phyloP scores from a whole-genome alignment of 2,329 filamentous ascomycete species.

The Aspergillus piperis region DNA sequence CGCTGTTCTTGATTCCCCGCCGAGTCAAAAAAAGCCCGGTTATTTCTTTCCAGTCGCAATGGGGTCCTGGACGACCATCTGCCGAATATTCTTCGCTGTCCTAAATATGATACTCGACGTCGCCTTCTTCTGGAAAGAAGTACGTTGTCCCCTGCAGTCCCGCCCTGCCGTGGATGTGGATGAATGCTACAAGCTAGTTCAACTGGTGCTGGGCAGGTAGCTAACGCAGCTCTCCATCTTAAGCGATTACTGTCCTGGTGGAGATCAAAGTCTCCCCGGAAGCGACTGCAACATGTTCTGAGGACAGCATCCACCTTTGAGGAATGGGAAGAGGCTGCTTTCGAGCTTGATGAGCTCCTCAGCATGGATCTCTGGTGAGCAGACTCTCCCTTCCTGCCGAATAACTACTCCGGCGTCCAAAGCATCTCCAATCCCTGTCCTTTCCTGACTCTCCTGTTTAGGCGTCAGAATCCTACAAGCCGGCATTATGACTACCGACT shows the following conservation, averaged over 20 bases:
- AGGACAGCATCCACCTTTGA: slow-evolving; percentile 71
- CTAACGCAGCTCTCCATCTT: slow-evolving; percentile 5
- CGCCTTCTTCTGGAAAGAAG: slow-evolving; percentile 63
- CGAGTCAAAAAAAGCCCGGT: neutral
- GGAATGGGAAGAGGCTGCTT: slow-evolving; percentile 83
- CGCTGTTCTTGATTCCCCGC: neutral
- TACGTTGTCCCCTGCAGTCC: slow-evolving; percentile 35
- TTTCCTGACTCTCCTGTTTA: slow-evolving; percentile 34
- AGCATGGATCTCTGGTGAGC: slow-evolving; percentile 75
- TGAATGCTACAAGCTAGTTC: neutral
- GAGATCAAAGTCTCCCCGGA: slow-evolving; percentile 63
- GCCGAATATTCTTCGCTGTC: slow-evolving; percentile 40
- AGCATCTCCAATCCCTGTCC: no score
- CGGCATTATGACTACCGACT: slow-evolving; percentile 84
- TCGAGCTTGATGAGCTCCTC: slow-evolving; percentile 78
- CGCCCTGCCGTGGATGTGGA: neutral
- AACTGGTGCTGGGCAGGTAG: neutral
- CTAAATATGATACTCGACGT: slow-evolving; percentile 64
- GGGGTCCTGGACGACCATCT: slow-evolving; percentile 28
- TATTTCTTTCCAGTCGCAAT: slow-evolving; percentile 17
- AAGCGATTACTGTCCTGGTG: slow-evolving; percentile 72
- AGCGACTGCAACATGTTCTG: slow-evolving; percentile 67
- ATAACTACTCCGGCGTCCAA: neutral
- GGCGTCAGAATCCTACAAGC: slow-evolving; percentile 79
- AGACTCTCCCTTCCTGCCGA: neutral